phyloP scores from a whole-genome alignment of 305 asterid species.

The Nicotiana rustica region DNA sequence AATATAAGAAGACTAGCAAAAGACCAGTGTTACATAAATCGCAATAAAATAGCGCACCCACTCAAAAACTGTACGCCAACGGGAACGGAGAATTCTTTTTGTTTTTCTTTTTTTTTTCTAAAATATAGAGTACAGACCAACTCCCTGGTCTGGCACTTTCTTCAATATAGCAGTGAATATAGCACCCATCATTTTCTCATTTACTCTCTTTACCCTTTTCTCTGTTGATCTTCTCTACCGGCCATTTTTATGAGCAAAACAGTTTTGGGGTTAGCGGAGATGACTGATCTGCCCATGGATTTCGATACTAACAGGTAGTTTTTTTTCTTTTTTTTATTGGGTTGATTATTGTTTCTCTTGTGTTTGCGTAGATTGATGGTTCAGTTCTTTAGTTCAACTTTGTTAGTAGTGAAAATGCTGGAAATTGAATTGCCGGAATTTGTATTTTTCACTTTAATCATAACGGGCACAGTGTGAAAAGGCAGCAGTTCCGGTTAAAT shows the following conservation, averaged over 20 bases:
- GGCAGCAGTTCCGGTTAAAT: background rate
- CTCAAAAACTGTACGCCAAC: background rate
- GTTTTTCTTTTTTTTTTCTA: background rate
- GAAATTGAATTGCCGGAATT: background rate
- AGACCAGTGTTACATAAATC: background rate
- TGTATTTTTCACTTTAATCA: background rate
- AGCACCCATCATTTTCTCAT: conserved; percentile 3
- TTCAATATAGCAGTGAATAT: background rate
- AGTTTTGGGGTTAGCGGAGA: background rate
- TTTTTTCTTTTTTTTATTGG: too few species aligned
- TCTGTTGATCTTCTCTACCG: background rate
- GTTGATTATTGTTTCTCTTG: background rate
- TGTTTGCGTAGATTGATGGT: background rate
- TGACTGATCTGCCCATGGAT: conserved; percentile 27
- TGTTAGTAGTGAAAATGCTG: background rate
- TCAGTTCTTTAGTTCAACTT: background rate
- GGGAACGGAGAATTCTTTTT: background rate
- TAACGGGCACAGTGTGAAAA: background rate
- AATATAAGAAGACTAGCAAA: conserved; percentile 12
- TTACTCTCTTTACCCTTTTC: background rate
- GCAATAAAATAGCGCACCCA: conserved; percentile 9
- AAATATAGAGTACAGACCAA: background rate
- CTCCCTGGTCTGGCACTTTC: conserved; percentile 24
- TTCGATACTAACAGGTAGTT: conserved; percentile 1
- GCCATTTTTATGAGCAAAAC: background rate